These are phyloP conservation scores for Cerioporus squamosus DNA, from an alignment of 1,284 basidiomycete species.

Conservation along the genomic window DNA sequence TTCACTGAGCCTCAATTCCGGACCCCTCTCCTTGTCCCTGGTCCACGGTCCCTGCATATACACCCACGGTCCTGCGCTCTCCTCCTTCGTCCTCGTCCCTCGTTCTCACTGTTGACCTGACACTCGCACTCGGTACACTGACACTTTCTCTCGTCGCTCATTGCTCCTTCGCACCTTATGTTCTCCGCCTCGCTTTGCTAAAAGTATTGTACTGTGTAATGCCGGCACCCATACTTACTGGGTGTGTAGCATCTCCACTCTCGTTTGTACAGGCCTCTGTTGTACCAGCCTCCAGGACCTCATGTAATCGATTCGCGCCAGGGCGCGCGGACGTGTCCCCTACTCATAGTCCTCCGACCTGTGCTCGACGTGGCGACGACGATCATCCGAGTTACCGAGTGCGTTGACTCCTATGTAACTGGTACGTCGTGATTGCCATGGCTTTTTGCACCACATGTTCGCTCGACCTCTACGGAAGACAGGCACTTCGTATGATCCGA, in stretches of 20 bases:
- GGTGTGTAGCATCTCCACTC: constrained; percentile 6
- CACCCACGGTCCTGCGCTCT: neutral
- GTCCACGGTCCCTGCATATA: no score
- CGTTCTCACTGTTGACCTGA: neutral
- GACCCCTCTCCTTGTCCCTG: neutral
- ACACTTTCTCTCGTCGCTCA: neutral
- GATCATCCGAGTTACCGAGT: no score
- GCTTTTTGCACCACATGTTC: no score
- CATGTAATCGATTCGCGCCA: constrained; percentile 3
- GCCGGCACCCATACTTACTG: neutral
- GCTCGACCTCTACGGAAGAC: no score
- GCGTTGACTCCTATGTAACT: no score
- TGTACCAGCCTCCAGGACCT: constrained; percentile 5
- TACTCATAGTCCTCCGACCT: no score
- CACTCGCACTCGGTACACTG: neutral
- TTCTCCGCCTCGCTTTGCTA: neutral
- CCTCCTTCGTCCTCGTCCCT: neutral
- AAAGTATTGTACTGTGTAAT: constrained; percentile 15
- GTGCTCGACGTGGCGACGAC: no score
- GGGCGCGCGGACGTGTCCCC: neutral
- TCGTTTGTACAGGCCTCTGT: constrained; percentile 12
- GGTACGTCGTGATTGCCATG: no score
- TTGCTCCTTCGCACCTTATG: constrained; percentile 1
- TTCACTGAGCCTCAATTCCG: neutral
- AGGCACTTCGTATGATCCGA: no score